These are phyloP conservation scores for Nitzschia sp. DNA, from an alignment of 108 stramenopile species.

Conservation along the genomic window DNA sequence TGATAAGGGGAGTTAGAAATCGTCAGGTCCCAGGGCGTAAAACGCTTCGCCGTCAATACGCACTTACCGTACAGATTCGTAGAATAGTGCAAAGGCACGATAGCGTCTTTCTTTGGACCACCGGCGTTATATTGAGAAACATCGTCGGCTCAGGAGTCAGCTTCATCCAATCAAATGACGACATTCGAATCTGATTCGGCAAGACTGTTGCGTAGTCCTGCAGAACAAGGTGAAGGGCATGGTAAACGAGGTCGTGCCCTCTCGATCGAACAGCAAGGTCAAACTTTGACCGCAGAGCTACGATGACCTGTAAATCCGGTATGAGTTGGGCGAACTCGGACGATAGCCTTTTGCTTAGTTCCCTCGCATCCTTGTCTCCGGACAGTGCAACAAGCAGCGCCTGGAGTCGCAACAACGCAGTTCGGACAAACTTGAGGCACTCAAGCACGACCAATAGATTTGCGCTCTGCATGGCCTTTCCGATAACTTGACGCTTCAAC, in stretches of 20 bases:
- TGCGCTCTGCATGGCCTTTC: conserved; percentile 60
- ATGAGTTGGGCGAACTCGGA: conserved; percentile 27
- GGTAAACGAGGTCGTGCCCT: conserved; percentile 15
- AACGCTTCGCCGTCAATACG: background rate
- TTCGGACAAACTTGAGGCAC: conserved; percentile 30
- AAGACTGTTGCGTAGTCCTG: conserved; percentile 37
- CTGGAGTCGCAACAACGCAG: conserved; percentile 19
- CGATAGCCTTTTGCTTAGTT: conserved; percentile 18
- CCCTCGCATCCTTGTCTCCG: conserved; percentile 5
- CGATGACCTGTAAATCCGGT: conserved; percentile 62
- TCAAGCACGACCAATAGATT: conserved; percentile 50
- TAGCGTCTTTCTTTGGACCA: conserved; percentile 23
- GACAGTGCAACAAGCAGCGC: background rate
- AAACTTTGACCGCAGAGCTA: conserved; percentile 55
- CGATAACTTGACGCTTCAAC: conserved; percentile 46
- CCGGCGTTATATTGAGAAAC: conserved; percentile 14
- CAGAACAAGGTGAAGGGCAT: conserved; percentile 32
- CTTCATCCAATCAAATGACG: conserved; percentile 76
- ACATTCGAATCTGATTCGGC: conserved; percentile 32
- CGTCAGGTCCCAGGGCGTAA: background rate
- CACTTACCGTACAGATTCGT: conserved; percentile 11
- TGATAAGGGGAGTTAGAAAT: background rate
- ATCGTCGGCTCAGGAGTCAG: conserved; percentile 44
- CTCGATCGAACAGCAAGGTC: conserved; percentile 34
- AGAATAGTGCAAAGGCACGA: conserved; percentile 16